Percentiles rank a stretch among this genome's conserved stretches.
phyloP scores from a whole-genome alignment of 495 filamentous ascomycete species.

The Rostrohypoxylon terebratum region DNA sequence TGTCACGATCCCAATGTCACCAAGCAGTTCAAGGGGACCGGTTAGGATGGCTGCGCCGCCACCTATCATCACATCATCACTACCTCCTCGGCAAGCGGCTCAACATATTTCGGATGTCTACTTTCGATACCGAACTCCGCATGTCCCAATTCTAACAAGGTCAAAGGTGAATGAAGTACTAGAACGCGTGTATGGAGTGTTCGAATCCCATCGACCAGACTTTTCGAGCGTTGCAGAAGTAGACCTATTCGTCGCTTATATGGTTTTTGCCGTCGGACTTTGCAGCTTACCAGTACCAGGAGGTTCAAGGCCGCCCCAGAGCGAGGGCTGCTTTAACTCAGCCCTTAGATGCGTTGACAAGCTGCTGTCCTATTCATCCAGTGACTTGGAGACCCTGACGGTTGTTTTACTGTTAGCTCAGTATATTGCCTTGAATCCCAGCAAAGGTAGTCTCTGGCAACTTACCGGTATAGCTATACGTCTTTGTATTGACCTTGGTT shows the following conservation, averaged over 20 bases:
- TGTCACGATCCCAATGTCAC: conserved; percentile 21
- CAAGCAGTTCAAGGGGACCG: conserved; percentile 25
- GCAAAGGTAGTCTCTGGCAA: conserved; percentile 45
- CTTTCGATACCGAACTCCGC: conserved; percentile 47
- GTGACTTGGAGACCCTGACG: conserved; percentile 43
- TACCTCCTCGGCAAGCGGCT: conserved; percentile 47
- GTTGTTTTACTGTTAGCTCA: conserved; percentile 44
- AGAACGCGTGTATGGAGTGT: conserved; percentile 35
- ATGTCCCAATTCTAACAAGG: conserved; percentile 42
- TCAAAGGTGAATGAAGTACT: conserved; percentile 36
- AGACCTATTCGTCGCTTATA: conserved; percentile 45
- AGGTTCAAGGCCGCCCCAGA: conserved; percentile 32
- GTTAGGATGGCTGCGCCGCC: conserved; percentile 25
- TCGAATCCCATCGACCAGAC: conserved; percentile 8
- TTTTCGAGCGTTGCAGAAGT: conserved; percentile 22
- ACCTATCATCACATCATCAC: conserved; percentile 35
- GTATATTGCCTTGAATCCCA: conserved; percentile 46
- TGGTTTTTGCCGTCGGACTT: conserved; percentile 46
- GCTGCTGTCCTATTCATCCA: conserved; percentile 42
- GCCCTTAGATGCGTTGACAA: conserved; percentile 44
- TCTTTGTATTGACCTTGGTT: conserved; percentile 44
- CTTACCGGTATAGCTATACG: conserved; percentile 45
- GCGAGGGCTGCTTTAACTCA: conserved; percentile 46
- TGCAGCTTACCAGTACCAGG: conserved; percentile 40
- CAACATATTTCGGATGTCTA: conserved; percentile 46